These are phyloP conservation scores for Cudoniella acicularis DNA, from an alignment of 495 filamentous ascomycete genomes.

Conservation along the genomic window DNA sequence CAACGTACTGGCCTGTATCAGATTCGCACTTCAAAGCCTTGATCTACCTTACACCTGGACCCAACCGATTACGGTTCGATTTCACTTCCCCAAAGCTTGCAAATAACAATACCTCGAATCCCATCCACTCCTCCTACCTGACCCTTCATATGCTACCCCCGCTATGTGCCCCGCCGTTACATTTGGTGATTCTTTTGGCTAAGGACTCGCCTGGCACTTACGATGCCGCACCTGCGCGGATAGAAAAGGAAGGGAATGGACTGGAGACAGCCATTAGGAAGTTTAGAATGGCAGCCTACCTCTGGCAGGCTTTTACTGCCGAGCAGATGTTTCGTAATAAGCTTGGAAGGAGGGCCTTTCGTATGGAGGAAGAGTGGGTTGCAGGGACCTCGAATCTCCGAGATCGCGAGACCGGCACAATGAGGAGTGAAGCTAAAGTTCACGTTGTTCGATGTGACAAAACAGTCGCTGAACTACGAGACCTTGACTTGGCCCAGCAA, in stretches of 20 bases:
- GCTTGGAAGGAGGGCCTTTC: conserved; percentile 77
- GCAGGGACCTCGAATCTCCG: conserved; percentile 68
- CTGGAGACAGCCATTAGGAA: conserved; percentile 78
- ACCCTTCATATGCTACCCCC: conserved; percentile 82
- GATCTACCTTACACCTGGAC: conserved; percentile 80
- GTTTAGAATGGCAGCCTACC: conserved; percentile 85
- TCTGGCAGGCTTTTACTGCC: conserved; percentile 94
- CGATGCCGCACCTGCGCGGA: conserved; percentile 72
- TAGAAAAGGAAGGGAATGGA: conserved; percentile 73
- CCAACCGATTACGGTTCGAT: conserved; percentile 81
- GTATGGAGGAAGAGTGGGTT: conserved; percentile 93
- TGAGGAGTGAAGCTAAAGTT: conserved; percentile 86
- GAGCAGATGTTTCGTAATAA: conserved; percentile 91
- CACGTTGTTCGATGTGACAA: conserved; percentile 79
- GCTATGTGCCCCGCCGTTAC: conserved; percentile 69
- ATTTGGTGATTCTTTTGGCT: conserved; percentile 78
- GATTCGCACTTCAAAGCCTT: conserved; percentile 87
- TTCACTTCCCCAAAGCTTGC: conserved; percentile 78
- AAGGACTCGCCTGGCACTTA: conserved; percentile 86
- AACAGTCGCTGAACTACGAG: conserved; percentile 77
- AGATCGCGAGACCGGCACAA: conserved; percentile 61
- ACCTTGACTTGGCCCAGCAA: conserved; percentile 79
- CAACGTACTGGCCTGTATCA: conserved; percentile 77
- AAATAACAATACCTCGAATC: conserved; percentile 62
- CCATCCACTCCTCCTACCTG: conserved; percentile 72